Evolutionary conservation across 148 eudicot genomes (phyloP).

Genomic region (Heliamphora exappendiculata): DNA sequence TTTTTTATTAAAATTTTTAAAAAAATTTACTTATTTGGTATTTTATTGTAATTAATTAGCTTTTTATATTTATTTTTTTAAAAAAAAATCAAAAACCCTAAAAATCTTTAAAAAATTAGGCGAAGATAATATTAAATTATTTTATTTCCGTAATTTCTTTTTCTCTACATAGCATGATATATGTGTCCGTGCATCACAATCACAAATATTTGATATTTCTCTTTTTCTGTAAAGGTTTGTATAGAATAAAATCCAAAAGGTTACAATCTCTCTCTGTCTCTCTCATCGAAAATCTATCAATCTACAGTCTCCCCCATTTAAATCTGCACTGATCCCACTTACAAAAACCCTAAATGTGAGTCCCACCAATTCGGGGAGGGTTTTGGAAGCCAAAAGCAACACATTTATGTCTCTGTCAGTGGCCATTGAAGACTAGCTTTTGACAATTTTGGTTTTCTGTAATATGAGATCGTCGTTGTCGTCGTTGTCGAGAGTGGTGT

Average conservation of each 20-base stretch:
- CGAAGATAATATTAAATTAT: too few species aligned
- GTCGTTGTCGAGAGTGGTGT: background rate
- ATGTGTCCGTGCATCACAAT: too few species aligned
- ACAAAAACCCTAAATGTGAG: background rate
- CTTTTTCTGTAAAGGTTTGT: background rate
- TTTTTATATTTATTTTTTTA: too few species aligned
- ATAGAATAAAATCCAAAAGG: background rate
- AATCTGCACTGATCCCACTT: background rate
- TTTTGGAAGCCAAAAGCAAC: background rate
- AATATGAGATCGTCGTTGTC: conserved; percentile 13
- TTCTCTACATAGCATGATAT: too few species aligned
- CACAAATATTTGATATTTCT: too few species aligned
- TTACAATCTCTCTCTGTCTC: background rate
- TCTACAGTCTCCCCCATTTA: background rate
- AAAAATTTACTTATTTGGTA: too few species aligned
- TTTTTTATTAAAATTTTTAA: too few species aligned
- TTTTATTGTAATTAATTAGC: too few species aligned
- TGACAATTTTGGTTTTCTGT: background rate
- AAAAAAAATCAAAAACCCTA: too few species aligned
- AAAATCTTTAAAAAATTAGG: too few species aligned
- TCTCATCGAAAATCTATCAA: conserved; percentile 8
- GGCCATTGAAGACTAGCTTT: conserved; percentile 5
- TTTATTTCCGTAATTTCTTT: too few species aligned
- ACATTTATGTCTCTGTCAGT: conserved; percentile 10
- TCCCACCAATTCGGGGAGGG: background rate